These are phyloP conservation scores for Xylariaceae sp. DNA, from an alignment of 2,329 filamentous ascomycete species.

Conservation along the genomic window DNA sequence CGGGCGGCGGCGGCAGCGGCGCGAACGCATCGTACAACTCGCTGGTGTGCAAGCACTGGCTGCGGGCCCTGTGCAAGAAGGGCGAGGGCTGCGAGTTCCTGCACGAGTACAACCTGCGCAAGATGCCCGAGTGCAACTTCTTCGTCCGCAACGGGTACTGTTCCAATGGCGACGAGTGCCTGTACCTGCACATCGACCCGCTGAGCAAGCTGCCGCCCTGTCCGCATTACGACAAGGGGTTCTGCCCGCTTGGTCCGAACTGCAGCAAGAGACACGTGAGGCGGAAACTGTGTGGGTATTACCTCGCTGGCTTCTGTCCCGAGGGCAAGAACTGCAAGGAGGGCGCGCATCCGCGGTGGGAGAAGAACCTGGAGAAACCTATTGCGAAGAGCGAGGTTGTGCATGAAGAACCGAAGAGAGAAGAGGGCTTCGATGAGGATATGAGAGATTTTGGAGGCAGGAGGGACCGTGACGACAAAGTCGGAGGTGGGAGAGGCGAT, in stretches of 20 bases:
- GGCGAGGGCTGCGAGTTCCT: conserved; percentile 96
- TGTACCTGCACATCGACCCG: conserved; percentile 89
- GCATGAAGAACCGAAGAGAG: conserved; percentile 56
- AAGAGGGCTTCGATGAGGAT: conserved; percentile 50
- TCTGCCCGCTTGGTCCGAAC: conserved; percentile 86
- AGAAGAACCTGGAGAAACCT: conserved; percentile 76
- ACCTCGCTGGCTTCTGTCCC: conserved; percentile 93
- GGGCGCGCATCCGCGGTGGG: conserved; percentile 84
- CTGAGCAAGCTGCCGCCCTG: conserved; percentile 79
- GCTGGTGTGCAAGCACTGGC: conserved; percentile 98
- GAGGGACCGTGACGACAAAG: conserved; percentile 39
- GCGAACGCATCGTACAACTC: conserved; percentile 67
- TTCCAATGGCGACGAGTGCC: conserved; percentile 94
- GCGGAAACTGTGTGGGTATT: conserved; percentile 80
- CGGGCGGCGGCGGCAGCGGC: conserved; percentile 15
- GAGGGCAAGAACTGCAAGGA: conserved; percentile 76
- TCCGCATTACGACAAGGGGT: conserved; percentile 91
- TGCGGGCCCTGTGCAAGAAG: conserved; percentile 96
- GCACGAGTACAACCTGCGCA: conserved; percentile 97
- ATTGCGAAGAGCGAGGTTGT: conserved; percentile 70
- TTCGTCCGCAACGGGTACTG: conserved; percentile 94
- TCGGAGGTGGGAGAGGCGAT: conserved; percentile 40
- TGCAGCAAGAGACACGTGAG: conserved; percentile 91
- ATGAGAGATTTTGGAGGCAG: conserved; percentile 37
- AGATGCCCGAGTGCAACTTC: conserved; percentile 98